Conservation (phyloP, 2,329 filamentous ascomycete species). For the Samsoniella hepiali region DNA sequence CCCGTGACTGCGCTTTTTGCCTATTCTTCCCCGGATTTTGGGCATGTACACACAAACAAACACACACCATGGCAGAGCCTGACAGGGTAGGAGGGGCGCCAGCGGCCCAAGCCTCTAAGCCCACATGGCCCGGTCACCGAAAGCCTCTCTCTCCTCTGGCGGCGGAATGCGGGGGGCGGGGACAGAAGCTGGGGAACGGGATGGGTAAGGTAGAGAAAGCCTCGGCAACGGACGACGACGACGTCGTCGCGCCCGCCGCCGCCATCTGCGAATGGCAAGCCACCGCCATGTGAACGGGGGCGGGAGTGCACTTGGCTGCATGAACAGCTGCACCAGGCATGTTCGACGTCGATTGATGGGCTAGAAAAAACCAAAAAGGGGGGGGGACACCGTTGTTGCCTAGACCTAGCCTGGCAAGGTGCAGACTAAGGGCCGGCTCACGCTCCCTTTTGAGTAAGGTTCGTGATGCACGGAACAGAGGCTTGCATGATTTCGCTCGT, state of each 20-base stretch:
- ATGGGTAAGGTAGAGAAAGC: conserved; percentile 10
- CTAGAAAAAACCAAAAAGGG: no score
- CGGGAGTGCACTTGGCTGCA: no score
- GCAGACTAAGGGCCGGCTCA: conserved; percentile 1
- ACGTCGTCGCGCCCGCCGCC: neutral
- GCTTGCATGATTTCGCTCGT: neutral
- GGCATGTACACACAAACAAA: no score
- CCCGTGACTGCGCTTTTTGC: no score
- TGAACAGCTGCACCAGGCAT: no score
- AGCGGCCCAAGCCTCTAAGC: no score
- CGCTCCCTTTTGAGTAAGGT: conserved; percentile 9
- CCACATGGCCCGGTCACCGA: neutral
- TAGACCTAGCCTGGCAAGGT: neutral
- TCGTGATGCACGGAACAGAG: neutral
- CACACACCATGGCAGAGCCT: no score
- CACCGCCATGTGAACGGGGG: conserved; percentile 8
- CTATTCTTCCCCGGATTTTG: no score
- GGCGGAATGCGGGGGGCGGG: neutral
- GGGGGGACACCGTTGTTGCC: neutral
- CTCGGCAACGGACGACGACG: conserved; percentile 6
- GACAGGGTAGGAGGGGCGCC: no score
- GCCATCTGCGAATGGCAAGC: neutral
- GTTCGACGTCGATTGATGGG: neutral
- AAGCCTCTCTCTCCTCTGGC: neutral
- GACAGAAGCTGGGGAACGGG: neutral